These are phyloP conservation scores for Haplosporangium sp. DNA, from an alignment of 371 early-diverging fungal genomes.

Conservation along the genomic window DNA sequence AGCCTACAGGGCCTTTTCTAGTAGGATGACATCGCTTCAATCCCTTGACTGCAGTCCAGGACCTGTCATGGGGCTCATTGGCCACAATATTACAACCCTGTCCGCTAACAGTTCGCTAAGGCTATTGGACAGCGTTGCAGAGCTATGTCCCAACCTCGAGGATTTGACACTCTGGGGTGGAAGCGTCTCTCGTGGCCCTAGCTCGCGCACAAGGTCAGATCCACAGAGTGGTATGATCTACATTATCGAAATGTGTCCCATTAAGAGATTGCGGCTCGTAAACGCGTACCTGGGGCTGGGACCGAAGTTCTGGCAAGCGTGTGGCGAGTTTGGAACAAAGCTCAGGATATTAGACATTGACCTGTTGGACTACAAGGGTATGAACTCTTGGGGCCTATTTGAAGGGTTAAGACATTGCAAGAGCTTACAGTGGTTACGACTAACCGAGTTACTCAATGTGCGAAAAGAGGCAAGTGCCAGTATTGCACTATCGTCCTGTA, in stretches of 20 bases:
- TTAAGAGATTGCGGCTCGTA: slow-evolving; percentile 28
- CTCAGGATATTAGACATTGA: slow-evolving; percentile 27
- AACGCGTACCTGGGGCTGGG: slow-evolving; percentile 32
- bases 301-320: slow-evolving; percentile 39
- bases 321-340: slow-evolving; percentile 24
- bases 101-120: slow-evolving; percentile 34
- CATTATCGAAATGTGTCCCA: slow-evolving; percentile 33
- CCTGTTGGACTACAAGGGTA: slow-evolving; percentile 27
- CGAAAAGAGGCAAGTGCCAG: slow-evolving; percentile 16
- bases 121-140: slow-evolving; percentile 26
- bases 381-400: slow-evolving; percentile 39
- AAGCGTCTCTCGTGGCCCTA: slow-evolving; percentile 16
- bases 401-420: slow-evolving; percentile 21
- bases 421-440: slow-evolving; percentile 21
- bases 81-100: slow-evolving; percentile 32
- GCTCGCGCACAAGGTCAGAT: slow-evolving; percentile 9
- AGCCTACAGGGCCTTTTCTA: slow-evolving; percentile 10
- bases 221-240: slow-evolving; percentile 28
- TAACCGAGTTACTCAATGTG: slow-evolving; percentile 25
- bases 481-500: not conserved
- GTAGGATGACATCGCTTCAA: slow-evolving; percentile 12
- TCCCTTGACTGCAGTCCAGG: slow-evolving; percentile 36
- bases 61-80: slow-evolving; percentile 21
- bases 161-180: slow-evolving; percentile 40
- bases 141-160: slow-evolving; percentile 27